Base-by-base conservation (phyloP, 1,284 basidiomycete species). In the Ganoderma meredithae region DNA sequence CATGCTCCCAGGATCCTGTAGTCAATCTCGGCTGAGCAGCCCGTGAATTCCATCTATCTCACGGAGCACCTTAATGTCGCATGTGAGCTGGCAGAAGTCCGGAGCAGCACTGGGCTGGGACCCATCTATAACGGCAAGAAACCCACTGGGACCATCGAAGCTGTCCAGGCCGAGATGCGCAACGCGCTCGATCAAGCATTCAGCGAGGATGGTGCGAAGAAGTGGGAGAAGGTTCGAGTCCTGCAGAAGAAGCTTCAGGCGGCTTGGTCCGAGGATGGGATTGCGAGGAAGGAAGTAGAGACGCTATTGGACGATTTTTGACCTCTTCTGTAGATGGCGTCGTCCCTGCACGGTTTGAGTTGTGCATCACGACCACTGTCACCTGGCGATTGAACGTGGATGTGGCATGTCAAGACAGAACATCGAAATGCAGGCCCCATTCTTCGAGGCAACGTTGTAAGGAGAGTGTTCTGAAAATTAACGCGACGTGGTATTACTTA, bases 11-110 rank as follows among this genome's bases (percentile, higher is more conserved):
- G 76, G 63, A 76, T 76, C 27, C 68, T 70, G 22, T 76, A 74
- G 75, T 74, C 75, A 3, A 69, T 75, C 63, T 58, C 61, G 17
- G 67, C 67, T 3, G 76, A 76, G 61, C 76, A 76, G 40, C 75
- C 75, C 9, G 17, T 41, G 1, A 75, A 74, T 55, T 72, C 74
- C 39, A 66, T 71, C 2, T 63, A 71, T 55, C 60, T 74, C 8
- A 63, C 69, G 12, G 63, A 69, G 17, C 70, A 41, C 43, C 71
- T 73, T 27, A 59, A 73, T 43, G 71, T 74, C 17, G 75, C 74
- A 7, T 76, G 72, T 63, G 73, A 76, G 63, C 64, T 76, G 25
- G 41, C 75, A 31, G 70, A 76, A 64, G 75, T 75, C 0, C 72
- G 74, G 17, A 72, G 70, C 5, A 72, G 72, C 5, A 2, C 39